These are phyloP conservation scores for Penicillium psychrofluorescens DNA, from an alignment of 495 filamentous ascomycete species.

Conservation along the genomic window DNA sequence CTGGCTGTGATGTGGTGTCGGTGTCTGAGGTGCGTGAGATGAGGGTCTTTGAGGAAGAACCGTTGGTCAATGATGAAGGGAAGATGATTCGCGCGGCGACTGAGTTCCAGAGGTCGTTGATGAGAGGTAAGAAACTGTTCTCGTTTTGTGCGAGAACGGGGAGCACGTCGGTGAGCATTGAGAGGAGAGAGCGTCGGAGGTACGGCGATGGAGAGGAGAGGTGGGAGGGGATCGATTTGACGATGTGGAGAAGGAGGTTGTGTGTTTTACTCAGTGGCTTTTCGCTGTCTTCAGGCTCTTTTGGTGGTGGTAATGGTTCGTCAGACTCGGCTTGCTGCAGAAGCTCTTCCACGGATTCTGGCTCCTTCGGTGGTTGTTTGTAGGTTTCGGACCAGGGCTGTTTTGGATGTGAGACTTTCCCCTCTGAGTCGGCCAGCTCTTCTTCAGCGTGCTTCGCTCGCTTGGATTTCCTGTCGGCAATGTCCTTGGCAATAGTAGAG, in stretches of 20 bases:
- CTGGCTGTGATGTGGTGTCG: too few species aligned
- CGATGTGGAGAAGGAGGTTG: conserved; percentile 58
- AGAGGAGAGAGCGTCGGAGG: conserved; percentile 69
- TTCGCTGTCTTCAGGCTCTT: conserved; percentile 44
- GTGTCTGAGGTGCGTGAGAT: conserved; percentile 1
- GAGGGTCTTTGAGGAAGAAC: conserved; percentile 21
- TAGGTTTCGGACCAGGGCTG: conserved; percentile 31
- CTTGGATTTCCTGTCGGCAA: conserved; percentile 30
- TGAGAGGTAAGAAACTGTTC: conserved; percentile 75
- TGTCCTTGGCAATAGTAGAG: conserved; percentile 26
- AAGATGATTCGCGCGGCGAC: conserved; percentile 55
- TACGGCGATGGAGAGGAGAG: conserved; percentile 74
- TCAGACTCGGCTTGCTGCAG: conserved; percentile 28
- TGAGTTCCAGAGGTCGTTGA: conserved; percentile 84
- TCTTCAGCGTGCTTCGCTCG: conserved; percentile 24
- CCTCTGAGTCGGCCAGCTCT: conserved; percentile 22
- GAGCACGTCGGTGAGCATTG: conserved; percentile 61
- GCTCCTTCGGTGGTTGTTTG: conserved; percentile 16
- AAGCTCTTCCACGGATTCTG: conserved; percentile 24
- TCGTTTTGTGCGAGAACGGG: conserved; percentile 65
- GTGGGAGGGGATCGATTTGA: conserved; percentile 70
- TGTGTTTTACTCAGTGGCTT: conserved; percentile 49
- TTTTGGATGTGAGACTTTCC: conserved; percentile 24
- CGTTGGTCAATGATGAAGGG: conserved; percentile 25
- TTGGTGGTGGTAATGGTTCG: conserved; percentile 31